Percentiles rank a stretch among this genome's conserved stretches.
phyloP scores from a whole-genome alignment of 139 green algal genomes.

The Astrephomene gubernaculifera region DNA sequence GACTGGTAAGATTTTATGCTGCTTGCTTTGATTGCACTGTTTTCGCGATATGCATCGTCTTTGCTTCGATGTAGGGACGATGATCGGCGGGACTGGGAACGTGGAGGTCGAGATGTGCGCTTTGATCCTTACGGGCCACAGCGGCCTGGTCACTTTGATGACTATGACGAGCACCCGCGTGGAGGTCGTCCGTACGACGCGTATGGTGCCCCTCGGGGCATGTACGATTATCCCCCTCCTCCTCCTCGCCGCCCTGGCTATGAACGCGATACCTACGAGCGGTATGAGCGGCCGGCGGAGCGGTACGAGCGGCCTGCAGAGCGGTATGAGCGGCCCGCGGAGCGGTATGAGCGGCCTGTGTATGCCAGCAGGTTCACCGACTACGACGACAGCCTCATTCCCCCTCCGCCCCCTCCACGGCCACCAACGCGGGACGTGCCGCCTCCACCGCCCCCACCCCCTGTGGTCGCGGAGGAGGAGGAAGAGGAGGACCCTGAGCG shows the following conservation, averaged over 20 bases:
- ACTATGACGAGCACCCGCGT: slow-evolving; percentile 34
- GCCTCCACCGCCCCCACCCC: background rate
- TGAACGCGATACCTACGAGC: slow-evolving; percentile 21
- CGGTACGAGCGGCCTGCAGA: slow-evolving; percentile 24
- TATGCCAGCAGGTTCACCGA: slow-evolving; percentile 15
- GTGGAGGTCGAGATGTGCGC: slow-evolving; percentile 1
- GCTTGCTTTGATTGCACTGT: background rate
- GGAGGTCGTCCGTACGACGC: slow-evolving; percentile 18
- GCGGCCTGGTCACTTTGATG: slow-evolving; percentile 28
- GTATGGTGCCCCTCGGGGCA: background rate
- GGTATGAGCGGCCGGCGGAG: slow-evolving; percentile 29
- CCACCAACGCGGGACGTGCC: background rate
- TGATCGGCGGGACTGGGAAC: slow-evolving; percentile 34
- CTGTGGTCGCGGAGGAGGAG: background rate
- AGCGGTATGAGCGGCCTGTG: slow-evolving; percentile 27
- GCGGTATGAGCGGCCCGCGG: slow-evolving; percentile 37
- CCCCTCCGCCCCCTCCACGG: slow-evolving; percentile 24
- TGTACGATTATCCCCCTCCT: slow-evolving; percentile 45
- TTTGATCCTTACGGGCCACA: slow-evolving; percentile 13
- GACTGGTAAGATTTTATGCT: slow-evolving; percentile 24
- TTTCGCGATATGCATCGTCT: background rate
- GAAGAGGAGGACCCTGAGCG: slow-evolving; percentile 43
- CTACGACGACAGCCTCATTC: slow-evolving; percentile 41
- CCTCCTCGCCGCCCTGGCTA: slow-evolving; percentile 27
- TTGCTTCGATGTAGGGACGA: slow-evolving; percentile 26